Conservation (phyloP, 208 protist species). For the Acanthamoeba divionensis region DNA sequence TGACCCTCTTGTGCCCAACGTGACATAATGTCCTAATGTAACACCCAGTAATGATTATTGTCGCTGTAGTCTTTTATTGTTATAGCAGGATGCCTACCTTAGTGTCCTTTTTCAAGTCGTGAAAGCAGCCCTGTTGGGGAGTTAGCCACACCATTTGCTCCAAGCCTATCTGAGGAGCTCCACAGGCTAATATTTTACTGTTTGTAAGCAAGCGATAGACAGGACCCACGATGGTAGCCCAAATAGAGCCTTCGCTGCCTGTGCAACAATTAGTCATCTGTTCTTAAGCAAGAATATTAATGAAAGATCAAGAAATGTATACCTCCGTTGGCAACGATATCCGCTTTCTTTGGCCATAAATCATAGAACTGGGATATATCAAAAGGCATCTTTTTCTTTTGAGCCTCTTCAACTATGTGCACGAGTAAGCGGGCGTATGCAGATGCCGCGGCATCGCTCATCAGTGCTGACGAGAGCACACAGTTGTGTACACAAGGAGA, state of each 20-base stretch:
- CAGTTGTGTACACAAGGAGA: not conserved
- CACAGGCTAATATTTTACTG: conserved; percentile 29
- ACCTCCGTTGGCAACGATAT: not conserved
- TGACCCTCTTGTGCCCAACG: not conserved
- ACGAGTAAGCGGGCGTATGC: not conserved
- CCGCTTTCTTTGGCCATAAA: not conserved
- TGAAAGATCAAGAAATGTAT: not conserved
- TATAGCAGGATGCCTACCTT: not conserved
- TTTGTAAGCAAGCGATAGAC: not conserved
- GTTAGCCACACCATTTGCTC: not conserved
- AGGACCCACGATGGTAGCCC: not conserved
- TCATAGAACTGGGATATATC: not conserved
- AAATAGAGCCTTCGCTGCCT: not conserved
- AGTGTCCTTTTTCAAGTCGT: not conserved
- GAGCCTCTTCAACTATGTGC: not conserved
- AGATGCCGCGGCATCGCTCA: not conserved
- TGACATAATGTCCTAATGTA: not conserved
- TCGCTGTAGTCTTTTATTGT: not conserved
- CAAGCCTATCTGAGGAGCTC: not conserved
- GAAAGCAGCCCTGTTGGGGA: not conserved
- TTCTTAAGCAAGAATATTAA: not conserved
- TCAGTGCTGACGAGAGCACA: not conserved
- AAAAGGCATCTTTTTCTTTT: not conserved
- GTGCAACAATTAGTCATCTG: not conserved
- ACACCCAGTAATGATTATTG: not conserved